A percentile compares a stretch with the other conserved stretches of the same genome.
phyloP scores from a whole-genome alignment of 139 green algal species.

The Chlamydomonas schloesseri region DNA sequence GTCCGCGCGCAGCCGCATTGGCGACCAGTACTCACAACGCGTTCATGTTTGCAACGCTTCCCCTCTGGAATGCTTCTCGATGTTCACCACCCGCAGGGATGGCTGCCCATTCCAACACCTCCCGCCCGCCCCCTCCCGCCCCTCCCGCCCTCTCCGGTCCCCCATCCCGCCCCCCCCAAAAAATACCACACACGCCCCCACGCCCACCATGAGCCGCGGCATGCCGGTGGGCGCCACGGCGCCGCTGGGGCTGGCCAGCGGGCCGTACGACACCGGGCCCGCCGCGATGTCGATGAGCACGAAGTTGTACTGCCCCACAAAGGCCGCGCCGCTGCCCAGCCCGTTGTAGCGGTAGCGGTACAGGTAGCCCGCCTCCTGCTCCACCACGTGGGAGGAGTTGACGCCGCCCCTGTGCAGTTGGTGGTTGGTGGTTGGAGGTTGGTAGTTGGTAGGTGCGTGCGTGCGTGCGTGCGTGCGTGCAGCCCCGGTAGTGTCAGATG shows the following conservation, averaged over 20 bases:
- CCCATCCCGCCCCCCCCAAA: background rate
- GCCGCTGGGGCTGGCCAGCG: constrained; percentile 32
- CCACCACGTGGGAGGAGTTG: constrained; percentile 11
- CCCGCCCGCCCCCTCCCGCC: too few species aligned
- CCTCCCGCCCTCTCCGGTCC: too few species aligned
- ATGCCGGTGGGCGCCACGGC: constrained; percentile 40
- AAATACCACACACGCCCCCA: background rate
- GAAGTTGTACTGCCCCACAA: constrained; percentile 49
- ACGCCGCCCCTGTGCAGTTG: background rate
- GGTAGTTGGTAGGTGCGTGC: too few species aligned
- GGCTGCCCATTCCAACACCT: too few species aligned
- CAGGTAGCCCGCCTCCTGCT: constrained; percentile 53
- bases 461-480: too few species aligned
- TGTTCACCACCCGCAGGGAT: too few species aligned
- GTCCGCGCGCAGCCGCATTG: too few species aligned
- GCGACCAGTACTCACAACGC: too few species aligned
- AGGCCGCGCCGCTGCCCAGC: constrained; percentile 14
- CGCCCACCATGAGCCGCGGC: constrained; percentile 45
- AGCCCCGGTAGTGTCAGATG: too few species aligned
- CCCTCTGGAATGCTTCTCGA: too few species aligned
- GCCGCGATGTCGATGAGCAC: constrained; percentile 51
- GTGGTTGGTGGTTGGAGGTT: background rate
- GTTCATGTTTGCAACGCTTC: too few species aligned
- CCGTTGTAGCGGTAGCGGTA: constrained; percentile 55
- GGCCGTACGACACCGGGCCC: constrained; percentile 50